Conservation (phyloP, 1,284 basidiomycete genomes). For the Cutaneotrichosporon spelunceum region DNA sequence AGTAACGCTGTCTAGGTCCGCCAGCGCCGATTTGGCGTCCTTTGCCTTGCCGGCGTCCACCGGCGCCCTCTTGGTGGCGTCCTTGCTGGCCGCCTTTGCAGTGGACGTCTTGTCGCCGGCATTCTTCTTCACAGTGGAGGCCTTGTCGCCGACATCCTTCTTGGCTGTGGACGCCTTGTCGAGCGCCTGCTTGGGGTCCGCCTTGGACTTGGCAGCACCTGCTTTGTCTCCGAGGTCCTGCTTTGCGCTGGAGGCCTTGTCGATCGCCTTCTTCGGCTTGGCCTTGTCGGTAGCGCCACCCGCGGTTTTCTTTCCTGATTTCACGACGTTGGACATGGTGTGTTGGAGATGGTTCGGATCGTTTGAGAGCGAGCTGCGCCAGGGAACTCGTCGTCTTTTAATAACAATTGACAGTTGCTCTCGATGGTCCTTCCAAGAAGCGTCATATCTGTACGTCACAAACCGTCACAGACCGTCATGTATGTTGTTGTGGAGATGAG, state of each 20-base stretch:
- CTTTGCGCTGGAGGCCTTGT: too few species aligned
- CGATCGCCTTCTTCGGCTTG: neutral
- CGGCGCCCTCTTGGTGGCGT: neutral
- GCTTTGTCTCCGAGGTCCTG: too few species aligned
- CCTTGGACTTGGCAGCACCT: neutral
- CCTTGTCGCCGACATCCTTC: slow-evolving; percentile 1
- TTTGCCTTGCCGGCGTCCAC: slow-evolving; percentile 1
- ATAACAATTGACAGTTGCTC: neutral
- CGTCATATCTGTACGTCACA: neutral
- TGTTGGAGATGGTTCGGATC: neutral
- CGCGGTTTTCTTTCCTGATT: neutral
- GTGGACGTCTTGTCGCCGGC: neutral
- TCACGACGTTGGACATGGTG: neutral
- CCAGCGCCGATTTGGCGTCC: neutral
- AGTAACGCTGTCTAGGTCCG: neutral
- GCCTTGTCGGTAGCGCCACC: neutral
- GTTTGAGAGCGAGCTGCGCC: neutral
- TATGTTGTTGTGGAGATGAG: neutral
- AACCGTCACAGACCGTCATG: neutral
- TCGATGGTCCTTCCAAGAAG: neutral
- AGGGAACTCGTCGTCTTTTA: neutral
- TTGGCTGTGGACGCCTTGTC: neutral
- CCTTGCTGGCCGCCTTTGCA: neutral
- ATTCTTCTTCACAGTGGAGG: neutral
- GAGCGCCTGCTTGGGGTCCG: neutral